Evolutionary conservation across 352 stramenopile genomes (phyloP).

Genomic region (Globisporangium spinosum): DNA sequence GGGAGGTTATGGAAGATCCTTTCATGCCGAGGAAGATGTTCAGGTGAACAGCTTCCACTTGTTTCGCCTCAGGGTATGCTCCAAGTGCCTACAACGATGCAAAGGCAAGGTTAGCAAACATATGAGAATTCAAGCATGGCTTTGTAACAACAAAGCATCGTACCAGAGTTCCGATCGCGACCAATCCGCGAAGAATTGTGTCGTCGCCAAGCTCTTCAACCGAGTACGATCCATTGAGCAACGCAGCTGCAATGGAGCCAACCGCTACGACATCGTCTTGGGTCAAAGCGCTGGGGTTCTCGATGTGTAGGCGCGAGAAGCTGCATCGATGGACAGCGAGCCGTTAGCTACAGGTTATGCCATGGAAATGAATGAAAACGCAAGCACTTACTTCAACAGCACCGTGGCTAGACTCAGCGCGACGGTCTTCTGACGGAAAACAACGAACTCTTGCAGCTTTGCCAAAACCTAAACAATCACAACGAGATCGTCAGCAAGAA

Average conservation of each 20-base stretch:
- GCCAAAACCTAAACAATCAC: slow-evolving; percentile 32
- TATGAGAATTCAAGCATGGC: neutral
- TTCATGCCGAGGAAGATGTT: slow-evolving; percentile 56
- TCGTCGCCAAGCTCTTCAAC: slow-evolving; percentile 76
- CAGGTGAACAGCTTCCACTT: slow-evolving; percentile 44
- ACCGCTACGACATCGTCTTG: slow-evolving; percentile 48
- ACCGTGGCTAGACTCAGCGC: slow-evolving; percentile 66
- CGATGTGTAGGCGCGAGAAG: slow-evolving; percentile 39
- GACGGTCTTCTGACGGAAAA: slow-evolving; percentile 59
- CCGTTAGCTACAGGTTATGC: neutral
- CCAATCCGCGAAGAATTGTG: slow-evolving; percentile 59
- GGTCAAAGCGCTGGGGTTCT: slow-evolving; percentile 29
- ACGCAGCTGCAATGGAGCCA: slow-evolving; percentile 42
- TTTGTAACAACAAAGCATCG: slow-evolving; percentile 10
- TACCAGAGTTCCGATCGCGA: slow-evolving; percentile 70
- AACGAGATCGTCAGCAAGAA: neutral
- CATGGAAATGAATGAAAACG: neutral
- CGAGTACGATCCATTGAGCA: slow-evolving; percentile 46
- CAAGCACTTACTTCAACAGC: slow-evolving; percentile 58
- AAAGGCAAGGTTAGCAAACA: neutral
- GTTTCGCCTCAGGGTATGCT: slow-evolving; percentile 38
- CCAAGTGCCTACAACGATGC: slow-evolving; percentile 29
- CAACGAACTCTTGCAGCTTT: slow-evolving; percentile 41
- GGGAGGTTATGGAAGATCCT: slow-evolving; percentile 33
- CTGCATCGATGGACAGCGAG: slow-evolving; percentile 21